These are phyloP conservation scores for Wilcoxina mikolae DNA, from an alignment of 495 filamentous ascomycete genomes.

Conservation along the genomic window DNA sequence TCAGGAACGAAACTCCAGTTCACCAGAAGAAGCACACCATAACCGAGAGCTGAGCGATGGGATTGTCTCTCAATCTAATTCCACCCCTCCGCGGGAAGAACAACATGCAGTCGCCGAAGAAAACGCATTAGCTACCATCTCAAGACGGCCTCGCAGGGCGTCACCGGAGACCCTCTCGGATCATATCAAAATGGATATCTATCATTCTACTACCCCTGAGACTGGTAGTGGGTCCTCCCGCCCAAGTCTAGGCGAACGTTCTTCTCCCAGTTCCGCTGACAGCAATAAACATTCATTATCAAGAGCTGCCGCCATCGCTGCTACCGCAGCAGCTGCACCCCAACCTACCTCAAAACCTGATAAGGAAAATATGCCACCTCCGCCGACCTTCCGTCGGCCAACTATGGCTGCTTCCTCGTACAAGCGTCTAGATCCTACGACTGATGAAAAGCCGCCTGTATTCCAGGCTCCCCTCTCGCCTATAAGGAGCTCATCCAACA, in stretches of 20 bases:
- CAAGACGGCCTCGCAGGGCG: slow-evolving; percentile 1
- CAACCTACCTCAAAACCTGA: slow-evolving; percentile 11
- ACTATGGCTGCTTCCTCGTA: slow-evolving; percentile 4
- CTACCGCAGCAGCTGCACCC: slow-evolving; percentile 17
- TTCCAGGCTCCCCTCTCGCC: slow-evolving; percentile 6
- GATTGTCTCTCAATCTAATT: not conserved
- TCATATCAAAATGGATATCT: slow-evolving; percentile 6
- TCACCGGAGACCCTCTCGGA: slow-evolving; percentile 3
- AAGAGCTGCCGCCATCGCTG: slow-evolving; percentile 18
- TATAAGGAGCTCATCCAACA: not conserved
- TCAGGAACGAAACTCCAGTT: not conserved
- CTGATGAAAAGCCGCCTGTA: slow-evolving; percentile 14
- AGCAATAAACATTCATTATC: slow-evolving; percentile 11
- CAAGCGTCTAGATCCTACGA: slow-evolving; percentile 10
- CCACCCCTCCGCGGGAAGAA: not conserved
- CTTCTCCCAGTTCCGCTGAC: not conserved
- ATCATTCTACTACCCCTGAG: not conserved
- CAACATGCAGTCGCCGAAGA: not conserved
- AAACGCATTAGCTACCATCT: slow-evolving; percentile 1
- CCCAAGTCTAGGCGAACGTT: not conserved
- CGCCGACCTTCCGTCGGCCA: slow-evolving; percentile 23
- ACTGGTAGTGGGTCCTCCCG: not conserved
- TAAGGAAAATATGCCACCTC: slow-evolving; percentile 27
- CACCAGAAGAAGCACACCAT: not conserved
- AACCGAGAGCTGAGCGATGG: not conserved